Evolutionary conservation across 2,329 filamentous ascomycete genomes (phyloP), one percentile per base, ranked within the genome.

Genomic region (Aspergillus ruber): DNA sequence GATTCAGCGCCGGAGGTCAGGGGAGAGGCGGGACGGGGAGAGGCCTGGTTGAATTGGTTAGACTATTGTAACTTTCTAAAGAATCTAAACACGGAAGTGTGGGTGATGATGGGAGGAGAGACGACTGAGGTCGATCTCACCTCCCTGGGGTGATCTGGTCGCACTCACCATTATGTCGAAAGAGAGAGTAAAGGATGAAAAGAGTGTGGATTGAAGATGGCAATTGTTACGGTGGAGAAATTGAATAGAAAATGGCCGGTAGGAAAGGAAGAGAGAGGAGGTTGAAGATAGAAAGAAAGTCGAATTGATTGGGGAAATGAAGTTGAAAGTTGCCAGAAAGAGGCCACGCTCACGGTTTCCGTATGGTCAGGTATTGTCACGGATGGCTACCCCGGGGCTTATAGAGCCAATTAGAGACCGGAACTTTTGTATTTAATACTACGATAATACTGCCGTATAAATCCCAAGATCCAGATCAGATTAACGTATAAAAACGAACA

Each of bases 1-100:
- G 71, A 74, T 53, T 74, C 68, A 44, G 70, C 68, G 47, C 69
- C 67, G 48, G 70, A 72, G 59, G 69, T 70, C 59, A 71, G 61
- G 58, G 68, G 70, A 54, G 69, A 72, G 43, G 69, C 61, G 51
- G 70, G 65, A 59, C 67, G 67, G 39, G 66, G 63, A 47, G 67
- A 69, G 46, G 68, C 63, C 67, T 71, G 23, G 6, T 43, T 43
- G 20, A 43, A 35, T 39, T 46, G 7, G 17, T 32, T 18, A 27
- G 39, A 15, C 29, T 13, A n/a, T 25, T 40, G 25, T 27, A 17
- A 29, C 6, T 46, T 38, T 42, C 23, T 38, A 21, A 42, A 33
- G 49, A 45, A 52, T 29, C 46, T 48, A 43, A 48, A 43, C n/a
- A 23, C 3, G 27, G 38, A 46, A 50, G 43, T 43, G 43, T 45